These are phyloP conservation scores for Diphasiastrum complanatum DNA, from an alignment of 83 land plant species.

Conservation along the genomic window DNA sequence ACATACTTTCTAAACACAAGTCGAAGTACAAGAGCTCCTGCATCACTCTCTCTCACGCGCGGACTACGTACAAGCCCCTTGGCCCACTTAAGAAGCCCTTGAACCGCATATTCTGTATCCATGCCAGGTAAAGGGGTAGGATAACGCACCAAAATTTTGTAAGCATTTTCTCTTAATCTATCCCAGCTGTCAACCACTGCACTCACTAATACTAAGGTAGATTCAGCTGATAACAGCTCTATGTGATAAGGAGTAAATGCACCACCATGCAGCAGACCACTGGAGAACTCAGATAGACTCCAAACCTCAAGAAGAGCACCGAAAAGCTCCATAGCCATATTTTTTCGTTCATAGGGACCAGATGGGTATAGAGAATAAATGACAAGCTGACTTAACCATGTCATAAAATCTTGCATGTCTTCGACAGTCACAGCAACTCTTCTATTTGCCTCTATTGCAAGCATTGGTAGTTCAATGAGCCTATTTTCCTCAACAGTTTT, in stretches of 20 bases:
- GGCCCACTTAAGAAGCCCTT: conserved; percentile 61
- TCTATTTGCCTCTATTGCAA: no score
- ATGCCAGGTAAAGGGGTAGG: conserved; percentile 96
- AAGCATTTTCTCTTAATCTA: conserved; percentile 78
- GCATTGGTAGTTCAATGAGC: no score
- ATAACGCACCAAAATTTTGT: conserved; percentile 59
- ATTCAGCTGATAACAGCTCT: conserved; percentile 57
- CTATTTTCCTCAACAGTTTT: no score
- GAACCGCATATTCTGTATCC: conserved; percentile 35
- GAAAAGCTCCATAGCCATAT: conserved; percentile 93
- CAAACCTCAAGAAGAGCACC: conserved; percentile 59
- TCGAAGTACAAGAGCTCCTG: conserved; percentile 81
- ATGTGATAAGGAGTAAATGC: conserved; percentile 45
- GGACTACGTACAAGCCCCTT: conserved; percentile 79
- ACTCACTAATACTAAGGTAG: conserved; percentile 63
- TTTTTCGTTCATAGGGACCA: conserved; percentile 95
- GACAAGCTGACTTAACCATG: conserved; percentile 69
- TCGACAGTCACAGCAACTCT: conserved; percentile 34
- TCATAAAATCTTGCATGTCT: conserved; percentile 72
- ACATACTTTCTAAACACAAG: conserved; percentile 90
- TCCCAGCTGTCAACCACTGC: conserved; percentile 99
- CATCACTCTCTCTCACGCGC: conserved; percentile 96
- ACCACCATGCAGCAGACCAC: conserved; percentile 6
- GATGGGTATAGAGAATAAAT: conserved; percentile 92
- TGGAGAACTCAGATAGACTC: conserved; percentile 33